A percentile compares a stretch with the other conserved stretches of the same genome.
phyloP scores from a whole-genome alignment of 139 green algal genomes.

The Chlorella sp. region DNA sequence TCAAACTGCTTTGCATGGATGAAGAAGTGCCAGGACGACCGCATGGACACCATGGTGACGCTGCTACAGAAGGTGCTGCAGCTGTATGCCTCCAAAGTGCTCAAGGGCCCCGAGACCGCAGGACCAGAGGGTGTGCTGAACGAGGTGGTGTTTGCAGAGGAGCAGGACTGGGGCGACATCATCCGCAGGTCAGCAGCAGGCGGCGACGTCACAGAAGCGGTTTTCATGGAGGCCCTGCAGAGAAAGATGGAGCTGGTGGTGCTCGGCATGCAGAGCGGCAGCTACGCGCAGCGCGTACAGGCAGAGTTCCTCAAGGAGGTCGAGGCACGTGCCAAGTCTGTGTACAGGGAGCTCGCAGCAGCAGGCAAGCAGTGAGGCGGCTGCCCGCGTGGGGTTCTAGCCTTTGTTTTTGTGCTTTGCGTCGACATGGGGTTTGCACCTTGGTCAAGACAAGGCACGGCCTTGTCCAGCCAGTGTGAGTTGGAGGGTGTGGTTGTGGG shows the following conservation, averaged over 20 bases:
- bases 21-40: constrained; percentile 63
- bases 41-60: constrained; percentile 71
- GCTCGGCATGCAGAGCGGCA: constrained; percentile 66
- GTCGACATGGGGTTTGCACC: too few species aligned
- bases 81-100: constrained; percentile 67
- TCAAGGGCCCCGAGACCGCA: constrained; percentile 31
- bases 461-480: too few species aligned
- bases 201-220: constrained; percentile 39
- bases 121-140: constrained; percentile 34
- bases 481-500: too few species aligned
- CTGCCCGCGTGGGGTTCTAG: too few species aligned
- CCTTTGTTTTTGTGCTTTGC: too few species aligned
- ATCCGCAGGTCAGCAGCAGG: constrained; percentile 11
- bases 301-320: constrained; percentile 81
- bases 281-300: constrained; percentile 67
- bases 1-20: constrained; percentile 87
- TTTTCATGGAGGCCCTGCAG: constrained; percentile 72
- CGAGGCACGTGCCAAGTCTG: constrained; percentile 47
- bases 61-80: constrained; percentile 85
- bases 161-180: constrained; percentile 54
- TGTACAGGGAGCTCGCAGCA: constrained; percentile 50
- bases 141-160: constrained; percentile 50
- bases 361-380: too few species aligned
- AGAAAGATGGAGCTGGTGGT: constrained; percentile 77
- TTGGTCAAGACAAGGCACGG: too few species aligned